These are phyloP conservation scores for Microsporum ferrugineum DNA, from an alignment of 2,329 filamentous ascomycete species.

Conservation along the genomic window DNA sequence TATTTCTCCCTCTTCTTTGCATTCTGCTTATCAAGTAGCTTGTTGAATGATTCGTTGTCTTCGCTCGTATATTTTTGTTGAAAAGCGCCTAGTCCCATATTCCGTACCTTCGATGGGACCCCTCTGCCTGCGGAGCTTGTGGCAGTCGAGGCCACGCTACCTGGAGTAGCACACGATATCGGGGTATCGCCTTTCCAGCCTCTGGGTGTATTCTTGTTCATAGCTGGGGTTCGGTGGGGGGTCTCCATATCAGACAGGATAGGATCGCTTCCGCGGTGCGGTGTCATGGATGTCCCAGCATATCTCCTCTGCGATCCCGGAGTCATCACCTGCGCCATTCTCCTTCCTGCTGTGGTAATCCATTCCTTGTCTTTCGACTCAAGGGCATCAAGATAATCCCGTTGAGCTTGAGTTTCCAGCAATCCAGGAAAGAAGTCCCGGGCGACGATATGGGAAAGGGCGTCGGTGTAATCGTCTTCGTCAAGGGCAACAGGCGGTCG, in stretches of 20 bases:
- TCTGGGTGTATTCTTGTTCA: conserved; percentile 47
- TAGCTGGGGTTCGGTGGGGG: conserved; percentile 10
- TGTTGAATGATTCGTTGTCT: conserved; percentile 95
- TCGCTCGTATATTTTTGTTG: conserved; percentile 93
- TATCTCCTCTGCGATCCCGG: conserved; percentile 47
- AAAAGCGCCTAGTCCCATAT: conserved; percentile 72
- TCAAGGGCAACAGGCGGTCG: conserved; percentile 77
- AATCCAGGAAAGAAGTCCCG: conserved; percentile 94
- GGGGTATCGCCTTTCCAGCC: conserved; percentile 63
- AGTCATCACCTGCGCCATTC: conserved; percentile 68
- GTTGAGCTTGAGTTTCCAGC: conserved; percentile 71
- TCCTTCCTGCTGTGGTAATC: conserved; percentile 69
- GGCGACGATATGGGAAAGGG: conserved; percentile 85
- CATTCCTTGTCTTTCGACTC: conserved; percentile 75
- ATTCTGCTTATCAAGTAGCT: conserved; percentile 82
- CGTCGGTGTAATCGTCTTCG: conserved; percentile 85
- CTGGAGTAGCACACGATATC: conserved; percentile 36
- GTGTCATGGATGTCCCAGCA: conserved; percentile 28
- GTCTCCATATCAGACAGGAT: conserved; percentile 16
- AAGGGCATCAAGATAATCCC: conserved; percentile 83
- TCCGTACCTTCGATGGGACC: conserved; percentile 35
- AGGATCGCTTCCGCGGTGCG: conserved; percentile 22
- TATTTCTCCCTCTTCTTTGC: conserved; percentile 72
- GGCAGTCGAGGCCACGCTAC: conserved; percentile 28
- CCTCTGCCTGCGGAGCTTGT: conserved; percentile 31